Percentiles rank a stretch among this genome's conserved stretches.
phyloP scores from a whole-genome alignment of 2,329 filamentous ascomycete genomes.

The Fusarium sp. region DNA sequence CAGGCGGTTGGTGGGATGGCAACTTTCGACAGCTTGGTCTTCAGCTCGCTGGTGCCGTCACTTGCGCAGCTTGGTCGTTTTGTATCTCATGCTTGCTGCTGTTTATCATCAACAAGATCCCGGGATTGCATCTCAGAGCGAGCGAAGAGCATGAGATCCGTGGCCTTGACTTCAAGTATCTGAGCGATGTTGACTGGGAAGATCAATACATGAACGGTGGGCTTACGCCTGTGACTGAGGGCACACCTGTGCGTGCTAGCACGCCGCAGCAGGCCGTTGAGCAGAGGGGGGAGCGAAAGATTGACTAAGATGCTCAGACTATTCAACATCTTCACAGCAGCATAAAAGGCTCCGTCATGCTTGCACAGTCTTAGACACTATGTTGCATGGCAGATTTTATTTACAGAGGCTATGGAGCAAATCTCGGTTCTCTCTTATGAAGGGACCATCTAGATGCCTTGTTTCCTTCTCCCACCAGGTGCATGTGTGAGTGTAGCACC shows the following conservation, averaged over 20 bases:
- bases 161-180: slow-evolving; percentile 57
- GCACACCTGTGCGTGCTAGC: slow-evolving; percentile 11
- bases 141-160: slow-evolving; percentile 63
- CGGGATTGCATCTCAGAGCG: slow-evolving; percentile 63
- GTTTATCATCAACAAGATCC: slow-evolving; percentile 65
- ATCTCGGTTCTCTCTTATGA: too few species aligned
- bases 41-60: slow-evolving; percentile 65
- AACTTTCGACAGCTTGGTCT: slow-evolving; percentile 65
- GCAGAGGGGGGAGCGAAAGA: slow-evolving; percentile 24
- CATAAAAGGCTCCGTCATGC: too few species aligned
- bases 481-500: not conserved
- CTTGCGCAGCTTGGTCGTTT: slow-evolving; percentile 65
- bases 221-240: slow-evolving; percentile 31
- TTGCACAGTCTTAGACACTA: too few species aligned
- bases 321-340: too few species aligned
- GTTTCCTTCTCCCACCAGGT: too few species aligned
- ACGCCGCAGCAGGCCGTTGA: slow-evolving; percentile 9
- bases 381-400: too few species aligned
- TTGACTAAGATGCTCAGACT: not conserved
- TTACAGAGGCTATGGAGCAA: too few species aligned
- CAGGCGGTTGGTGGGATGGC: slow-evolving; percentile 60
- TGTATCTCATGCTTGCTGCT: slow-evolving; percentile 61
- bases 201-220: slow-evolving; percentile 31
- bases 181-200: slow-evolving; percentile 44
- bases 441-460: too few species aligned